Base-by-base conservation (phyloP, 2,329 filamentous ascomycete species). In the Aspergillus bombycis region DNA sequence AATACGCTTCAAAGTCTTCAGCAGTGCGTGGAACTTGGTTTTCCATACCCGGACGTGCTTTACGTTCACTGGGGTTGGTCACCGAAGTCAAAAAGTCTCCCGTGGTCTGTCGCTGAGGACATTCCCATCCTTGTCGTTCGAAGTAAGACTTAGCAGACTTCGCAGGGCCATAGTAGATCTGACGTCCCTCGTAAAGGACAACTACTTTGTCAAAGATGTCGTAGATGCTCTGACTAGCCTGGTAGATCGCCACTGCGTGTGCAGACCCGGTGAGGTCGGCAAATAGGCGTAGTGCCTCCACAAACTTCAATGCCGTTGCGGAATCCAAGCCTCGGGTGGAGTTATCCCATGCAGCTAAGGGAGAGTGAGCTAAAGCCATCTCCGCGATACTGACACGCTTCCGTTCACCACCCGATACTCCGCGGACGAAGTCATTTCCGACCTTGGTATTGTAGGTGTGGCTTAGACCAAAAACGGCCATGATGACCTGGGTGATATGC, bases 101-200 rank as follows among this genome's bases (percentile, higher is more conserved):
- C 0, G 86, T 89, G 0, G 88, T 91, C 71, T 91, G 88, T 5
- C 89, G 83, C 2, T 83, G 73, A 0, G 89, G 88, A 65, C 89
- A 91, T 36, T 83, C 74, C 83, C 87, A 93, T 21, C 91, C 91
- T 74, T 89, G 84, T 3, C 82, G 78, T 70, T 90, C 86, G 64
- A 93, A 93, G 77, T 86, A 93, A 0, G 71, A 72, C 65, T 85
- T 88, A 0, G 90, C 91, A 1, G 80, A 74, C 2, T 70, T 70
- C 0, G 86, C 84, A 0, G 85, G 83, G 0, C 91, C 91, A 66
- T 88, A 93, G 79, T 87, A 94, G 70, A 94, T 92, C 71, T 92
- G 85, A 0, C 87, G 84, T 0, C 91, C 91, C 67, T 92, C 88
- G 71, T 93, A 91, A 0, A 93, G 80, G 0, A 93, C 86, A 0